phyloP scores from a whole-genome alignment of 31 red algal species.

The Porphyra umbilicalis region DNA sequence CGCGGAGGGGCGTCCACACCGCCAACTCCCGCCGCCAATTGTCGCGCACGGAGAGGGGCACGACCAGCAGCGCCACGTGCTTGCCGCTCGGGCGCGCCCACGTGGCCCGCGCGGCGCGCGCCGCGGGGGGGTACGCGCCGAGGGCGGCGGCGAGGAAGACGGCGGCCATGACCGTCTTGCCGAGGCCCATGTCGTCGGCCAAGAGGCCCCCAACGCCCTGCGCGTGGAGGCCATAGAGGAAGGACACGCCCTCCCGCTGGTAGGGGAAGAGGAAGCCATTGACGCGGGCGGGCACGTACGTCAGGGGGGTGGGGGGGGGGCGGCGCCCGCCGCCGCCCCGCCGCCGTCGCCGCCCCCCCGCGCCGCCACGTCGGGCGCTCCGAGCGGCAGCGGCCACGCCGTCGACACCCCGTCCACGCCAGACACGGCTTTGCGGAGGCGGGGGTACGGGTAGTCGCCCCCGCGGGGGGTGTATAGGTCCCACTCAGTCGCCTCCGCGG shows the following conservation, averaged over 20 bases:
- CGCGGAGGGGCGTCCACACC: conserved; percentile 59
- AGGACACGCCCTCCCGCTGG: conserved; percentile 74
- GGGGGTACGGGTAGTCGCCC: background rate
- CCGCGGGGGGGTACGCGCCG: conserved; percentile 9
- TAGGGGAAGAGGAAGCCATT: conserved; percentile 38
- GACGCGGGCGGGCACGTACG: conserved; percentile 20
- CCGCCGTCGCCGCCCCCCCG: no score
- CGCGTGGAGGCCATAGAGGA: conserved; percentile 64
- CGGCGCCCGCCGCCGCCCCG: background rate
- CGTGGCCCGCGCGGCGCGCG: background rate
- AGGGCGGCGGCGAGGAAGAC: conserved; percentile 61
- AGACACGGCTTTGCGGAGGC: background rate
- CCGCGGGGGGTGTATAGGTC: background rate
- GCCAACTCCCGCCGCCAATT: conserved; percentile 88
- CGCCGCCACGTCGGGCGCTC: no score
- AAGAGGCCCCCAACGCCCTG: conserved; percentile 58
- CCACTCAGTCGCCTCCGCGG: background rate
- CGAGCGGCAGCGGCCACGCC: background rate
- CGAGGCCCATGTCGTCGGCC: conserved; percentile 94
- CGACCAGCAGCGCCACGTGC: conserved; percentile 49
- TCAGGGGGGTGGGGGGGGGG: background rate
- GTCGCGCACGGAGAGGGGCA: conserved; percentile 46
- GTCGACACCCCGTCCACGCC: background rate
- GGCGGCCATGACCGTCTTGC: conserved; percentile 83
- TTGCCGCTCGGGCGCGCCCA: background rate